Evolutionary conservation across 2,329 filamentous ascomycete genomes (phyloP).

Genomic region (Penicillium griseofulvum): DNA sequence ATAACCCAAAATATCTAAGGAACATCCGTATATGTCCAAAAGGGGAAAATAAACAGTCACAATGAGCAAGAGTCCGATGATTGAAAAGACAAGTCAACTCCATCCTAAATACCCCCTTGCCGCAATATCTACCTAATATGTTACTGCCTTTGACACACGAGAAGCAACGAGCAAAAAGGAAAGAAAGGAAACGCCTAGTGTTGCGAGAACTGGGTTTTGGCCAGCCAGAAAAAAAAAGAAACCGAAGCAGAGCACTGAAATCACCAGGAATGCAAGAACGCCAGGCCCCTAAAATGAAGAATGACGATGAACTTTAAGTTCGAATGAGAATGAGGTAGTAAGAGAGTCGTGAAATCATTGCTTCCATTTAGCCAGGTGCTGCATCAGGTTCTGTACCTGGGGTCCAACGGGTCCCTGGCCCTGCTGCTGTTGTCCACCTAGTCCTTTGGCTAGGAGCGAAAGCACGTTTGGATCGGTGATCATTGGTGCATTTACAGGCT

Average conservation of each 20-base stretch:
- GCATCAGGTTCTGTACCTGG: conserved; percentile 50
- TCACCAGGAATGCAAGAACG: conserved; percentile 15
- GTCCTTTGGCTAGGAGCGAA: conserved; percentile 39
- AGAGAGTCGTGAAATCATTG: conserved; percentile 36
- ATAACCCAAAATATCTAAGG: neutral
- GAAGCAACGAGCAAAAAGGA: conserved; percentile 1
- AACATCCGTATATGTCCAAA: conserved; percentile 16
- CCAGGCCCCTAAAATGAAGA: conserved; percentile 22
- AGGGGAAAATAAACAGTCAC: conserved; percentile 5
- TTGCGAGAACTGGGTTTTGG: conserved; percentile 16
- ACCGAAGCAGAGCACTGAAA: conserved; percentile 10
- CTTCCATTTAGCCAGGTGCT: conserved; percentile 48
- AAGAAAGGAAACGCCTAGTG: conserved; percentile 16
- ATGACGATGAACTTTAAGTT: conserved; percentile 16
- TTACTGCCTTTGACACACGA: conserved; percentile 6
- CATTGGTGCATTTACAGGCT: conserved; percentile 27
- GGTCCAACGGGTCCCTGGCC: conserved; percentile 32
- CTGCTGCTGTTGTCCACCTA: conserved; percentile 37
- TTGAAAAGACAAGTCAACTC: conserved; percentile 12
- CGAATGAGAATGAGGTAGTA: conserved; percentile 7
- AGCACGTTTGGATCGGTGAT: conserved; percentile 39
- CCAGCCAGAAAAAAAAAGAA: conserved; percentile 17
- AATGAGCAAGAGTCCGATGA: conserved; percentile 4
- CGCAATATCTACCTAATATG: conserved; percentile 23
- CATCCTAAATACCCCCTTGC: conserved; percentile 13